These are phyloP conservation scores for Colletotrichum lupini DNA, from an alignment of 2,329 filamentous ascomycete genomes.

Conservation along the genomic window DNA sequence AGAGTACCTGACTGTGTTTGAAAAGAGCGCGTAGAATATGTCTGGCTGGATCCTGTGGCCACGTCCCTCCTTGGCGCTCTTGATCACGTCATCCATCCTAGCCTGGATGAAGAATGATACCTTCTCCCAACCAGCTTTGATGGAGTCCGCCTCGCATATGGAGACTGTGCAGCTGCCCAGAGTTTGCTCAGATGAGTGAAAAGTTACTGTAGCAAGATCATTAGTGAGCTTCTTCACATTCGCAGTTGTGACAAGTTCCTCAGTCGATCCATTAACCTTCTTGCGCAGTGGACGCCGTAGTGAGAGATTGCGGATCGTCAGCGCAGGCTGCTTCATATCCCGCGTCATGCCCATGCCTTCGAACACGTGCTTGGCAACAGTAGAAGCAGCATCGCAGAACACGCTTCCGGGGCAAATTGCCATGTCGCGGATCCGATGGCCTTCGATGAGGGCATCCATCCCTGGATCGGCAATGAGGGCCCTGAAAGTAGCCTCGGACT, in stretches of 20 bases:
- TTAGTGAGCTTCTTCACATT: neutral
- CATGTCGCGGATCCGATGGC: slow-evolving; percentile 5
- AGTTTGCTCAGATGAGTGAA: neutral
- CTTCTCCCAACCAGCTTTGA: neutral
- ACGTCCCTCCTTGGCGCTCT: no score
- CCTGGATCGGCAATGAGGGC: neutral
- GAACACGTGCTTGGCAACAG: neutral
- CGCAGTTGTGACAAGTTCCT: neutral
- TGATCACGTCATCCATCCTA: neutral
- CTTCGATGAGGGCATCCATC: slow-evolving; percentile 4
- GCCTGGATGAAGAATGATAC: neutral
- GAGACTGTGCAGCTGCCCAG: neutral
- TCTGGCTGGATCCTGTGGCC: no score
- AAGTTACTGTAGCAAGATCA: neutral
- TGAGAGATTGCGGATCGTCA: neutral
- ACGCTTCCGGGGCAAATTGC: neutral
- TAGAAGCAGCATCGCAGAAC: slow-evolving; percentile 1
- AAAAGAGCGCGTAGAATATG: no score
- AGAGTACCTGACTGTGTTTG: no score
- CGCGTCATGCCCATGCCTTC: neutral
- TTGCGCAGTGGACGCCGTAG: neutral
- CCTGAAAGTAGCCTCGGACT: neutral
- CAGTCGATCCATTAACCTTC: neutral
- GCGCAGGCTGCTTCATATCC: neutral
- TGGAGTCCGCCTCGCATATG: neutral